phyloP scores from a whole-genome alignment of 176 grass and related monocot species.

The barley (Hordeum vulgare) region MorexV3_pseudomolecules_assembly NC_058523.1:318453363-318453862 shows the following conservation, averaged over 20 bases:
- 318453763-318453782: constrained; percentile 90
- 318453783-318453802: constrained; percentile 89
- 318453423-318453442: not conserved
- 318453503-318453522: too few species aligned
- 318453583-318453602: not conserved
- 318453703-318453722: constrained; percentile 98
- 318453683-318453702: constrained; percentile 91
- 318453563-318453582: not conserved
- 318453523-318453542: too few species aligned
- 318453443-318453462: not conserved
- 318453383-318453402: constrained; percentile 89
- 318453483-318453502: not conserved
- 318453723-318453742: constrained; percentile 93
- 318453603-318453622: not conserved
- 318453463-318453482: not conserved
- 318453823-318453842: constrained; percentile 65
- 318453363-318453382: constrained; percentile 33
- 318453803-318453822: constrained; percentile 90
- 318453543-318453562: too few species aligned
- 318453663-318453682: not conserved
- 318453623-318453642: not conserved
- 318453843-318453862: constrained; percentile 61
- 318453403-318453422: constrained; percentile 17
- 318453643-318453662: not conserved
- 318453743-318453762: constrained; percentile 84